Conservation (phyloP, 78 protist genomes). For the Parvularia atlantis region DNA sequence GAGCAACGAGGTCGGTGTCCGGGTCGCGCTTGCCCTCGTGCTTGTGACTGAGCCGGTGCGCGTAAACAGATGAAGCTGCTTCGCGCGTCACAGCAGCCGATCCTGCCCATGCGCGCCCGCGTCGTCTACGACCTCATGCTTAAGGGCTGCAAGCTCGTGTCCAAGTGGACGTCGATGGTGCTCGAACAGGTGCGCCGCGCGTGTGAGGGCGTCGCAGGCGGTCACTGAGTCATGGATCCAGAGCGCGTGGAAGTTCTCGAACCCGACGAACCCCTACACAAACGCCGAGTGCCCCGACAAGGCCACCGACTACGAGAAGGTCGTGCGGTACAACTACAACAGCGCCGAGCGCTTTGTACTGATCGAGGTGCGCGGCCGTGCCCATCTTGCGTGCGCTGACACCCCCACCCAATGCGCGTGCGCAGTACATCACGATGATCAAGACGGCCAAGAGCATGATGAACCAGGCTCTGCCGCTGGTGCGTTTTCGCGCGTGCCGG, state of each 20-base stretch:
- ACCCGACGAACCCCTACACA: slow-evolving; percentile 27
- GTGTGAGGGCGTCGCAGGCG: too few relatives aligned
- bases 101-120: too few relatives aligned
- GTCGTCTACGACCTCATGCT: too few relatives aligned
- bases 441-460: slow-evolving; percentile 41
- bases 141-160: too few relatives aligned
- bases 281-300: slow-evolving; percentile 10
- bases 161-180: too few relatives aligned
- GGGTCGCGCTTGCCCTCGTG: too few relatives aligned
- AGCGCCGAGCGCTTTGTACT: slow-evolving; percentile 44
- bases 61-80: too few relatives aligned
- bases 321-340: slow-evolving; percentile 64
- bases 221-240: too few relatives aligned
- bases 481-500: too few relatives aligned
- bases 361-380: slow-evolving; percentile 31
- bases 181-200: too few relatives aligned
- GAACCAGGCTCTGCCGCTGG: slow-evolving; percentile 8
- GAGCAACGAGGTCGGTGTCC: slow-evolving; percentile 8
- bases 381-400: not conserved
- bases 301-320: slow-evolving; percentile 29
- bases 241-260: slow-evolving; percentile 53
- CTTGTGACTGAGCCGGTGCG: too few relatives aligned
- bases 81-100: too few relatives aligned
- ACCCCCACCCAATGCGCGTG: not conserved
- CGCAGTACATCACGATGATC: slow-evolving; percentile 48